Percentiles rank a stretch among this genome's conserved stretches.
phyloP scores from a whole-genome alignment of 306 rosid genomes.

The Quercus engelmannii region DNA sequence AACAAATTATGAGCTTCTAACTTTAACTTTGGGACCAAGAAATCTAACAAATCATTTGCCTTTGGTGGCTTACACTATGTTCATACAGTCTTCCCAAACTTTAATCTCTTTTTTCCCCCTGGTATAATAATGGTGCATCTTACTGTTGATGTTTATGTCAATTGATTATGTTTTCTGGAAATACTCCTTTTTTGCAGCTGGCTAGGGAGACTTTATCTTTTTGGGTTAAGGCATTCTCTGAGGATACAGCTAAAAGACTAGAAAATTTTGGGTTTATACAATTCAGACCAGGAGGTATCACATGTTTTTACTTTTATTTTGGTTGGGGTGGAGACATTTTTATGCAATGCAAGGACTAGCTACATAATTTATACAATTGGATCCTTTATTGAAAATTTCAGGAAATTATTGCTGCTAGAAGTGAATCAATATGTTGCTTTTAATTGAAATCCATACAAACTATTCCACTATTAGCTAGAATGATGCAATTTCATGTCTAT shows the following conservation, averaged over 20 bases:
- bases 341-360: slow-evolving; percentile 4
- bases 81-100: neutral
- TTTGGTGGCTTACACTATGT: neutral
- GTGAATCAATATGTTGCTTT: neutral
- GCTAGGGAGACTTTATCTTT: slow-evolving; percentile 98
- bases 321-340: slow-evolving; percentile 2
- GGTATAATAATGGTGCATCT: neutral
- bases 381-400: neutral
- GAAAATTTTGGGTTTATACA: slow-evolving; percentile 99
- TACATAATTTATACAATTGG: slow-evolving; percentile 4
- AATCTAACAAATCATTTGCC: neutral
- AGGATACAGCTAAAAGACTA: slow-evolving; percentile 96
- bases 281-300: slow-evolving; percentile 97
- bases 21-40: neutral
- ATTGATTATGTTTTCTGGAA: slow-evolving; percentile 8
- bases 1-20: too few relatives aligned
- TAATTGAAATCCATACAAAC: neutral
- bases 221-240: slow-evolving; percentile 99
- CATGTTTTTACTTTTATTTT: slow-evolving; percentile 5
- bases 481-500: neutral
- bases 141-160: neutral
- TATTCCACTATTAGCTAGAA: slow-evolving; percentile 1
- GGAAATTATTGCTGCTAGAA: neutral
- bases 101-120: neutral
- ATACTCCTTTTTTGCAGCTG: slow-evolving; percentile 48